A percentile compares a stretch with the other conserved stretches of the same genome.
Conservation (phyloP, 2,329 filamentous ascomycete genomes). For the Colletotrichum scovillei region DNA sequence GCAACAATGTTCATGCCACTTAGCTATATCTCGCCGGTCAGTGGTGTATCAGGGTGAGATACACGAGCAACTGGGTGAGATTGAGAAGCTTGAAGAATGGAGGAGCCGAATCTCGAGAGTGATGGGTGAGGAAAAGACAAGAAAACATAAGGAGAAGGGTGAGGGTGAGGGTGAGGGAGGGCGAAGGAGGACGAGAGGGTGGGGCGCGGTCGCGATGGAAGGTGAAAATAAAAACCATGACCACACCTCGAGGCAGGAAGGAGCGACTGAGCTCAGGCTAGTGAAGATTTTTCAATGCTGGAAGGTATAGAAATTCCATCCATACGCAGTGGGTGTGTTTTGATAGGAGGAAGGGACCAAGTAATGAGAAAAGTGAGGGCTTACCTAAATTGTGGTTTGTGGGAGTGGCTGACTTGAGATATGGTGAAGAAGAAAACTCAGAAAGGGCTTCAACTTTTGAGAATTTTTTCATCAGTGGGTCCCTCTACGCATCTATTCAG, state of each 20-base stretch:
- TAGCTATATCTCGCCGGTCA: not conserved
- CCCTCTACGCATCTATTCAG: not conserved
- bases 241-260: not conserved
- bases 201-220: not conserved
- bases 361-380: not conserved
- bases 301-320: accelerated
- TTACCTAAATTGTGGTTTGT: not conserved
- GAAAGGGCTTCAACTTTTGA: not conserved
- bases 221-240: not conserved
- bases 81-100: not conserved
- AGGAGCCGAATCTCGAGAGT: not conserved
- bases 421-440: not conserved
- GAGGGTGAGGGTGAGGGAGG: not conserved
- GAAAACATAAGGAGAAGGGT: not conserved
- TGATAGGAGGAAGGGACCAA: not conserved
- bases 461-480: not conserved
- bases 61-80: too few relatives aligned
- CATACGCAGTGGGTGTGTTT: not conserved
- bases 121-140: not conserved
- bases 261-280: not conserved
- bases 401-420: not conserved
- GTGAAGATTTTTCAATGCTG: not conserved
- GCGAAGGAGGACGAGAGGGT: not conserved
- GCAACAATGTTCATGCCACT: not conserved
- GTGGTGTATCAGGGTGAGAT: not conserved